A percentile compares a stretch with the other conserved stretches of the same genome.
Evolutionary conservation across 2,329 filamentous ascomycete species (phyloP).

Genomic region (Fusarium piperis): DNA sequence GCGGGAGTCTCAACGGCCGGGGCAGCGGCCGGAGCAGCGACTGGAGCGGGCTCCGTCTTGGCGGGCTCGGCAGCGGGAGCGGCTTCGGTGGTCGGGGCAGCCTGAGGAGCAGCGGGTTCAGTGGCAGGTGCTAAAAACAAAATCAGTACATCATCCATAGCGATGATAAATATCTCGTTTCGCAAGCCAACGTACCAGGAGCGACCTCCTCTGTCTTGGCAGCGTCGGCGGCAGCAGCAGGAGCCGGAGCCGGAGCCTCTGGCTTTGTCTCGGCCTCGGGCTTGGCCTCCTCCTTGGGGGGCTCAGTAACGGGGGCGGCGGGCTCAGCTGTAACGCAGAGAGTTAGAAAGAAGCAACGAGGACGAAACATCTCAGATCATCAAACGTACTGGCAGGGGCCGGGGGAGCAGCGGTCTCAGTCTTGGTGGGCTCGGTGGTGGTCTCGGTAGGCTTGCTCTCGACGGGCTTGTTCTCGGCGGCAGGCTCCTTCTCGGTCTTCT

Average conservation of each 20-base stretch:
- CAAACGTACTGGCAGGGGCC: conserved; percentile 45
- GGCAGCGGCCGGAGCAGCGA: conserved; percentile 35
- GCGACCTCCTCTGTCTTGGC: conserved; percentile 39
- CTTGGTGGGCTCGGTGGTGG: conserved; percentile 48
- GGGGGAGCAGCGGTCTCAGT: conserved; percentile 47
- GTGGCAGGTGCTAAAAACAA: conserved; percentile 36
- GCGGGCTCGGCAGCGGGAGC: conserved; percentile 41
- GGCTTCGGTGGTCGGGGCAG: conserved; percentile 42
- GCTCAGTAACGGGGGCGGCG: conserved; percentile 36
- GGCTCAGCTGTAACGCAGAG: conserved; percentile 32
- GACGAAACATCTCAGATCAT: conserved; percentile 10
- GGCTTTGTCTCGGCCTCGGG: conserved; percentile 39
- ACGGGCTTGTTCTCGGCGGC: conserved; percentile 18
- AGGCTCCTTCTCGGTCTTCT: conserved; percentile 52
- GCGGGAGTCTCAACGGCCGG: conserved; percentile 32
- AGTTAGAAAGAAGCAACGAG: conserved; percentile 17
- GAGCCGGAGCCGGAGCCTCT: conserved; percentile 38
- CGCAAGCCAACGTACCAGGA: conserved; percentile 29
- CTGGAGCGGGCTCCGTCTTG: conserved; percentile 34
- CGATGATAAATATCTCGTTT: background rate
- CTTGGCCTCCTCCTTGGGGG: conserved; percentile 42
- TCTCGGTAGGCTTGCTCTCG: conserved; percentile 35
- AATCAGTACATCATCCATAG: background rate
- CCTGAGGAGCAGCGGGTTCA: conserved; percentile 42
- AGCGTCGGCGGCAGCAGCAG: conserved; percentile 40